These are phyloP conservation scores for Torulaspora pretoriensis DNA, from an alignment of 1,139 yeast genomes.

Conservation along the genomic window DNA sequence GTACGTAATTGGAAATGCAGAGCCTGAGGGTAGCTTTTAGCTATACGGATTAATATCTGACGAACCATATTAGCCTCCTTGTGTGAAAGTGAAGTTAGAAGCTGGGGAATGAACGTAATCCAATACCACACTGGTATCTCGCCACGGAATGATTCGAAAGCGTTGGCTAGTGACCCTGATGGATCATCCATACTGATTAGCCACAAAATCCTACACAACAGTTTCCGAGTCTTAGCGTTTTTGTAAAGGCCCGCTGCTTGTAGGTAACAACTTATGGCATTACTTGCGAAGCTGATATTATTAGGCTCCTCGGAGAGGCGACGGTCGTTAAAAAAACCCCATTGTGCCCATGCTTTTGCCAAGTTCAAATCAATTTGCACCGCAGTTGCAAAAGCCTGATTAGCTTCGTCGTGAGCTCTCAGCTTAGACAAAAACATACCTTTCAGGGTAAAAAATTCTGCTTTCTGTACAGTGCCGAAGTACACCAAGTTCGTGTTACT, in stretches of 20 bases:
- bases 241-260: conserved; percentile 97
- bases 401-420: conserved; percentile 89
- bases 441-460: conserved; percentile 93
- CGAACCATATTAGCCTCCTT: conserved; percentile 87
- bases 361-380: conserved; percentile 90
- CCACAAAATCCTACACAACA: conserved; percentile 90
- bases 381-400: conserved; percentile 95
- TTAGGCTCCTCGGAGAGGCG: conserved; percentile 80
- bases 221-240: conserved; percentile 82
- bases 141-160: conserved; percentile 88
- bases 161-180: conserved; percentile 74
- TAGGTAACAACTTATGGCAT: conserved; percentile 91
- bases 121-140: conserved; percentile 99
- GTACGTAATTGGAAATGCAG: conserved; percentile 93
- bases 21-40: conserved; percentile 96
- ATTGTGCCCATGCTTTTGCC: conserved; percentile 99
- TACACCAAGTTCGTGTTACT: conserved; percentile 93
- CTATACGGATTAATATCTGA: conserved; percentile 83
- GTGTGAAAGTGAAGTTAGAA: conserved; percentile 83
- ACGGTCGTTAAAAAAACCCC: conserved; percentile 94
- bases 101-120: conserved; percentile 95
- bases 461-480: conserved; percentile 95
- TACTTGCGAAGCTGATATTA: conserved; percentile 82
- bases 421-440: conserved; percentile 96
- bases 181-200: conserved; percentile 86